Base-by-base conservation (phyloP, 805 yeast species). In the Metschnikowia corniflorae region DNA sequence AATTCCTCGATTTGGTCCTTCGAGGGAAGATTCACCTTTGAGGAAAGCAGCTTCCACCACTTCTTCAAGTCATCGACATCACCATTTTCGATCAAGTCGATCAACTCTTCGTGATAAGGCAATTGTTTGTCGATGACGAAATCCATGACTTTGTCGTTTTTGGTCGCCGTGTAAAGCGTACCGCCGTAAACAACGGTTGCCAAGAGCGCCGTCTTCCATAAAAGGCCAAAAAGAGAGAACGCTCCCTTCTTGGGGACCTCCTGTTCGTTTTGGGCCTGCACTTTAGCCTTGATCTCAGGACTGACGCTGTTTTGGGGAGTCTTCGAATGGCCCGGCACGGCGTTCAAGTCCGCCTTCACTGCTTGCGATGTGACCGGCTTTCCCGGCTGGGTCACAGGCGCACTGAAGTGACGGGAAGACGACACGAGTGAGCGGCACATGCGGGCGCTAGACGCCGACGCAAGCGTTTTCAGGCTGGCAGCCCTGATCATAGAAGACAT, bases 111-210 rank as follows among this genome's bases (percentile, higher is more conserved):
- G 40, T 63, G 54, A 51, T 63, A 65, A 12, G 73, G 73, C 42
- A 64, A 59, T 38, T 66, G 64, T 35, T 65, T 49, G 47, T 67
- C 72, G 38, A 65, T 61, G 26, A 68, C 69, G 43, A 65, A 65
- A 48, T 67, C 71, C 67, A 66, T 57, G 12, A 67, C 71, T 35
- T 53, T 56, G 33, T 68, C 72, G 46, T 59, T 66, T 47, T 65
- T 68, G 39, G 72, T 65, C 33, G 72, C 71, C 26, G 46, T 61
- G 38, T 47, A 68, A 42, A 67, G 51, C 10, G 69, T 58, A 16
- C 65, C 63, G 2, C 71, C 73, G 39, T 67, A 67, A 6, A 48
- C 51, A 13, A 58, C 52, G 7, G 64, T 42, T 6, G 59, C 55
- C 17, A 54, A 35, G 7, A 61, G 38, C 9, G 58, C 44, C 10